A percentile compares a stretch with the other conserved stretches of the same genome.
Evolutionary conservation across 148 eudicot genomes (phyloP).

Genomic region (Cornus suecica): DNA sequence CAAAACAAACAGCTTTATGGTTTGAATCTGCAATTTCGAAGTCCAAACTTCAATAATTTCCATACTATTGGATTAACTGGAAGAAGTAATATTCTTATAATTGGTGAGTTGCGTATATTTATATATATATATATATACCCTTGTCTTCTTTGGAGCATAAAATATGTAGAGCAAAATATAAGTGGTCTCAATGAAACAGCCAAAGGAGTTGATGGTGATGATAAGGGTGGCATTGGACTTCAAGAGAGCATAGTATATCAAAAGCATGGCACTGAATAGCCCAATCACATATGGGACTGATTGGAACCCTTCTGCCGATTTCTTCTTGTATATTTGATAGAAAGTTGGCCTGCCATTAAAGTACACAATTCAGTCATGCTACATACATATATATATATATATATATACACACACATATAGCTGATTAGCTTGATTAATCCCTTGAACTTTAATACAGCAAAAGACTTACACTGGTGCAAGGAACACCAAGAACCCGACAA

Average conservation of each 20-base stretch:
- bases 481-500: constrained; percentile 82
- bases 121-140: constrained; percentile 24
- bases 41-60: not conserved
- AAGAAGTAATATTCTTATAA: too few species aligned
- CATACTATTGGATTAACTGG: too few species aligned
- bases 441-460: not conserved
- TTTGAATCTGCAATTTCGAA: constrained; percentile 20
- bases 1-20: constrained; percentile 17
- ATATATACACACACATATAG: too few species aligned
- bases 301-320: constrained; percentile 79
- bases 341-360: constrained; percentile 68
- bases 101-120: too few species aligned
- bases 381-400: too few species aligned
- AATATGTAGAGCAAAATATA: constrained; percentile 56
- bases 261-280: constrained; percentile 76
- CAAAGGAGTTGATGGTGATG: constrained; percentile 67
- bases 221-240: constrained; percentile 56
- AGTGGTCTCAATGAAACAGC: constrained; percentile 59
- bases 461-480: constrained; percentile 82
- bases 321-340: constrained; percentile 66
- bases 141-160: constrained; percentile 61
- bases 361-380: not conserved
- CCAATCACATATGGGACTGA: constrained; percentile 74
- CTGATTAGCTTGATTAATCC: not conserved
- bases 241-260: constrained; percentile 74